Evolutionary conservation across 2,329 filamentous ascomycete genomes (phyloP), one percentile per base, ranked within the genome.

Genomic region (Fusarium hainanense): DNA sequence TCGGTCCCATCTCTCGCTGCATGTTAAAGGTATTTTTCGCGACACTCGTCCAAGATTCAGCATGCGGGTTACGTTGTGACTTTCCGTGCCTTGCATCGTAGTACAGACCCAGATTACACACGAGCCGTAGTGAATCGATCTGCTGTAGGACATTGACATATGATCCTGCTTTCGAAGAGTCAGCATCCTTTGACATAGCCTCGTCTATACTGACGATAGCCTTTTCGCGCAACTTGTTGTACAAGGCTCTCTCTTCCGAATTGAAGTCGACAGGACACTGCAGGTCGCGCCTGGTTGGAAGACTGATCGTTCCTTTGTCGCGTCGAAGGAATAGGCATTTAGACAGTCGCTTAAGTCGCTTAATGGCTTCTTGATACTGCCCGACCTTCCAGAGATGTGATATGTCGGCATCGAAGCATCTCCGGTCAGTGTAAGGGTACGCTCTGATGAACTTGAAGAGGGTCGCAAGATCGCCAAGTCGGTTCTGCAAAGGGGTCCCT

Each of bases 401-500:
- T 2, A 71, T 68, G 6, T 73, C 70, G 2, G 46, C 2, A 2
- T 73, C 71, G 6, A 73, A 73, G 1, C 52, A 34, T 25, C 40
- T 68, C 0, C 12, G 40, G 6, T 73, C 71, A 6, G 43, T 47
- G 54, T 84, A 85, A 0, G 84, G 84, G 60, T 81, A 69, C 0
- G 77, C 78, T 8, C 75, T 74, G 16, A 86, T 73, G 55, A 85
- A 86, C 27, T 79, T 79, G 2, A 86, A 71, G 0, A 85, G 75
- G 2, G 77, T 76, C 0, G 78, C 75, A 8, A 86, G 74, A 48
- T 86, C 84, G 2, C 71, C 71, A 0, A 84, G 74, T 0, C 74
- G 74, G 48, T 86, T 87, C 46, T 86, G 84, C 1, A 87, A 81
- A 0, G 84, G 84, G 0, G 84, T 86, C 0, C 84, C 84, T 0